Evolutionary conservation across 441 rosid genomes (phyloP), one percentile per base, ranked within the genome.

Genomic region (Rhodomyrtus psidioides): DNA sequence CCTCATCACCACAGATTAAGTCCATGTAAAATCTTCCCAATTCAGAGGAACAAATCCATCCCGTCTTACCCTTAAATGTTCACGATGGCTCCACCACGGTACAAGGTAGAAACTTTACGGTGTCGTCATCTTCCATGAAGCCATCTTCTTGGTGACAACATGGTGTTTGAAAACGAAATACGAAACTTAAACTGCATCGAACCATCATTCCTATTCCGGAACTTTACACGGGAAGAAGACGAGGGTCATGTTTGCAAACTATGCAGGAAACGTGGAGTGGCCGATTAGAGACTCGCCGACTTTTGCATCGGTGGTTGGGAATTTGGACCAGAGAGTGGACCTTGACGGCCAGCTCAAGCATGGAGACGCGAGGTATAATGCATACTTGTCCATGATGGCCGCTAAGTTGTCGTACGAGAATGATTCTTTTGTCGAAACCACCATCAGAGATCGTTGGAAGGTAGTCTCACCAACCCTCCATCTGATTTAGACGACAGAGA

Each of bases 381-480:
- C 92, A 46, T 86, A 85, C 44, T 85, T 95, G 90, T 91, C 95
- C 62, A 85, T 92, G 53, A 95, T 95, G 98, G 96, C 98, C 27
- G 88, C 97, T 27, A 95, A 95, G 89, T 84, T 95, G 30, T 88
- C 95, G 17, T 95, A 94, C 34, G 98, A 94, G 90, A 94, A 92
- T 87, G 56, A 84, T 83, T 86, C 92, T 81, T 91, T 88, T 88
- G 86, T 92, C 84, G 58, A 86, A 53, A 88, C 91, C 70, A 59
- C 90, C 7, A 88, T 93, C 85, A 87, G 14, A 62, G 59, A 91
- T 87, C 89, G 83, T 6, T 94, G 97, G 95, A 85, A 92, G 87
- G 95, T 93, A 12, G 5, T 51, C 53, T 51, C n/a, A 19, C 79
- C 26, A 39, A 34, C 26, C 76, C 4, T 19, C 13, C 14, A 65